Evolutionary conservation across 1,284 basidiomycete species (phyloP).

Genomic region (Lentinula novae-zelandiae): DNA sequence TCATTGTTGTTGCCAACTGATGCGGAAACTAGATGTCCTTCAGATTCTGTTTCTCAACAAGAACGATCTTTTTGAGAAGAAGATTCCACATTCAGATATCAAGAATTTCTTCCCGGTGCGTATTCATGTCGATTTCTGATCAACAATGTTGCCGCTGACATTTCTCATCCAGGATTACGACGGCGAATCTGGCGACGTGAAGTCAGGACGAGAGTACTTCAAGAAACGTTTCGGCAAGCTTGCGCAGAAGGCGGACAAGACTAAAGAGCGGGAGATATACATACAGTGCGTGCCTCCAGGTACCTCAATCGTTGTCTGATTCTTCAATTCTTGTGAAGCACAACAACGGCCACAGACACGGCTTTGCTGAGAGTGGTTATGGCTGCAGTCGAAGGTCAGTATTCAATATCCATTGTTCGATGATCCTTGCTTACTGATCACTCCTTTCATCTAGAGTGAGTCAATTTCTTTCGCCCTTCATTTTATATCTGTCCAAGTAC

Average conservation of each 20-base stretch:
- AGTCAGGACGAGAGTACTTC: slow-evolving; percentile 87
- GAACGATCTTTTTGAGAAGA: slow-evolving; percentile 74
- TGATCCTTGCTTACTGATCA: neutral
- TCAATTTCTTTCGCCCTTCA: slow-evolving; percentile 31
- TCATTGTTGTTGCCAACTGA: neutral
- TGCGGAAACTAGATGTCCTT: neutral
- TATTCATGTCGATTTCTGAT: slow-evolving; percentile 13
- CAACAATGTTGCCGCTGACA: neutral
- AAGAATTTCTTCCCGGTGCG: slow-evolving; percentile 69
- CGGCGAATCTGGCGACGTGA: slow-evolving; percentile 64
- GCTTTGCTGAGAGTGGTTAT: slow-evolving; percentile 90
- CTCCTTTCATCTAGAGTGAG: slow-evolving; percentile 59
- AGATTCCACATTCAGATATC: slow-evolving; percentile 70
- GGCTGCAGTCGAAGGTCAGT: slow-evolving; percentile 87
- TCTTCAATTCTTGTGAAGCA: slow-evolving; percentile 40
- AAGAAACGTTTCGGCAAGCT: slow-evolving; percentile 80
- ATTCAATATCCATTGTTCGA: neutral
- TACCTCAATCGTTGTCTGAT: neutral
- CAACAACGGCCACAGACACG: slow-evolving; percentile 93
- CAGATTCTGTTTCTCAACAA: slow-evolving; percentile 81
- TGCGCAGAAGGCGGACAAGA: slow-evolving; percentile 75
- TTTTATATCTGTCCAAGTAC: slow-evolving; percentile 5
- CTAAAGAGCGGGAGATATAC: slow-evolving; percentile 89
- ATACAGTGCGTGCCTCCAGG: slow-evolving; percentile 63
- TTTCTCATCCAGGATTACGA: slow-evolving; percentile 61